These are phyloP conservation scores for Pisolithus orientalis DNA, from an alignment of 768 basidiomycete species.

Conservation along the genomic window DNA sequence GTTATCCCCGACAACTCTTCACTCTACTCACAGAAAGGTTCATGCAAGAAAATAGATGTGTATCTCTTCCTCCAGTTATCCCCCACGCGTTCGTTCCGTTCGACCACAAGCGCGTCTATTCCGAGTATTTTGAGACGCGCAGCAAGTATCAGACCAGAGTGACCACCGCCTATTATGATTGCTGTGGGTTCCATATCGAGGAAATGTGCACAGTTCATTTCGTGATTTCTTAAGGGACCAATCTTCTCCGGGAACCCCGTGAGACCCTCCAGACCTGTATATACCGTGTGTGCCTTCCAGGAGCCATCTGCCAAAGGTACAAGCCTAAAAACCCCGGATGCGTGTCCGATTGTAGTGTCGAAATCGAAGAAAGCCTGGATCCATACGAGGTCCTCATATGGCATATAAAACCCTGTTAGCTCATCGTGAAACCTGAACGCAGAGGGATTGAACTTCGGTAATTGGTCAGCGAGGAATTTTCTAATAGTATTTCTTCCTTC, in stretches of 20 bases:
- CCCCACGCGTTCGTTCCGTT: slow-evolving; percentile 45
- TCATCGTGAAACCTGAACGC: slow-evolving; percentile 10
- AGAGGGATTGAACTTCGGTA: slow-evolving; percentile 20
- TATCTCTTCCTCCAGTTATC: slow-evolving; percentile 60
- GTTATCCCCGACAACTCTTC: background rate
- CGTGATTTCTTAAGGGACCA: slow-evolving; percentile 37
- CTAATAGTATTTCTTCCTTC: slow-evolving; percentile 32
- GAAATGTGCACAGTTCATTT: slow-evolving; percentile 48
- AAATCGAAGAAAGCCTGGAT: slow-evolving; percentile 53
- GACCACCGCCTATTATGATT: slow-evolving; percentile 59
- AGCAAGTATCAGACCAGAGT: slow-evolving; percentile 49
- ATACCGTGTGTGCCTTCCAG: slow-evolving; percentile 34
- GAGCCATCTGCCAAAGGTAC: slow-evolving; percentile 32
- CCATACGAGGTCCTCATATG: slow-evolving; percentile 53
- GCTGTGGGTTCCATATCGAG: slow-evolving; percentile 48
- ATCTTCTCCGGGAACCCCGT: slow-evolving; percentile 45
- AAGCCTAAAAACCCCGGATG: slow-evolving; percentile 48
- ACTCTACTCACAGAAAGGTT: slow-evolving; percentile 36
- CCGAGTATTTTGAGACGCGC: slow-evolving; percentile 32
- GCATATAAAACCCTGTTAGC: slow-evolving; percentile 29
- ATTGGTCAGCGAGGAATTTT: slow-evolving; percentile 34
- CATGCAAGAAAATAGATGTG: slow-evolving; percentile 50
- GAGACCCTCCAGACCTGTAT: slow-evolving; percentile 55
- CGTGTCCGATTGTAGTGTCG: slow-evolving; percentile 40
- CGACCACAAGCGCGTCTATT: slow-evolving; percentile 52